A percentile compares a stretch with the other conserved stretches of the same genome.
Evolutionary conservation across 1,139 yeast genomes (phyloP).

Genomic region (Debaryomyces psychrophilus): DNA sequence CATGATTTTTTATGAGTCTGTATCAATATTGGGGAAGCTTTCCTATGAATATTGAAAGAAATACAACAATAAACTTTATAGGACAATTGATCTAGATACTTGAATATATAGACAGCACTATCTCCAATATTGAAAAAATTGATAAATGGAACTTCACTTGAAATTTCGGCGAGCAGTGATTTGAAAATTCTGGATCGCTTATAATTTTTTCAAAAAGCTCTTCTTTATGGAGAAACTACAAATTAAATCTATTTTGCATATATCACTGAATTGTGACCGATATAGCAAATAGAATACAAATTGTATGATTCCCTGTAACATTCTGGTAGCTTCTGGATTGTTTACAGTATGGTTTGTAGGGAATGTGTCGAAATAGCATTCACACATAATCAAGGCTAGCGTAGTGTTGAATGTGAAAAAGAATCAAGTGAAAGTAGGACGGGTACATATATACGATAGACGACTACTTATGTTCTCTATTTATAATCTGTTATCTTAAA

Average conservation of each 20-base stretch:
- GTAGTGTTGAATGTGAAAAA: too few species aligned
- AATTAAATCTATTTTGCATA: background rate
- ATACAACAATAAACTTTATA: background rate
- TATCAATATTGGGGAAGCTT: background rate
- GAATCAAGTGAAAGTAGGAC: too few species aligned
- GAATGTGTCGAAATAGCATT: too few species aligned
- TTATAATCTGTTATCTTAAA: too few species aligned
- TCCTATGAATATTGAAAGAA: background rate
- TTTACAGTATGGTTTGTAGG: too few species aligned
- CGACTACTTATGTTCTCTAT: too few species aligned
- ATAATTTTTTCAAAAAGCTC: background rate
- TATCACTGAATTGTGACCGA: background rate
- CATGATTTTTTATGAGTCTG: background rate
- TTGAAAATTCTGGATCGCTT: conserved; percentile 1
- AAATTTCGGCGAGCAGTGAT: conserved; percentile 5
- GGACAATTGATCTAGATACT: background rate
- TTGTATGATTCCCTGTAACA: too few species aligned
- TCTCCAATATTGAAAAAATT: background rate
- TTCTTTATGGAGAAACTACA: conserved; percentile 1
- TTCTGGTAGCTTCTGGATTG: too few species aligned
- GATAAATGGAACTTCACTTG: background rate
- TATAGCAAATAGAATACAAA: background rate
- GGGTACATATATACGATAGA: too few species aligned
- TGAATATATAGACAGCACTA: background rate
- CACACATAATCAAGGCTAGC: too few species aligned